Evolutionary conservation across 345 rosid genomes (phyloP), one percentile per base, ranked within the genome.

Genomic region (Cardamine occulta): DNA sequence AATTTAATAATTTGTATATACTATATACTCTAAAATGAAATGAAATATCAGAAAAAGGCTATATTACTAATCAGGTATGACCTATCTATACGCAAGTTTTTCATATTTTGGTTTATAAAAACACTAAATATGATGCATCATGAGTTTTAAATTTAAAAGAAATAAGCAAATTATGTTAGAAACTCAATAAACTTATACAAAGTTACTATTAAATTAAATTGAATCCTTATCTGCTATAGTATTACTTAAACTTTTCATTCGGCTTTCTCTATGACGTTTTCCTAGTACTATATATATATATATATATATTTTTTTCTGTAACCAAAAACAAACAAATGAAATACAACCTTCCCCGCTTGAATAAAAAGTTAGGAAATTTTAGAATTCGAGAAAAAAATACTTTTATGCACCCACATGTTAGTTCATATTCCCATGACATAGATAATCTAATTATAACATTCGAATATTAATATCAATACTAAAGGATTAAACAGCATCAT

Each of bases 371-470:
- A 32, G 35, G 31, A 65, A 19, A 74, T 13, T 66, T 66, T 3
- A 45, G 21, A 74, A 66, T 48, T 18, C 61, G 44, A 34, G 52
- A 58, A 48, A 63, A 63, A 49, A 48, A 57, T 24, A 58, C 40
- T 67, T 74, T 57, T 66, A 75, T 37, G 53, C 7, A 74, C 60
- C 73, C 61, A 74, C 67, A 74, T 74, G 73, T 7, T 48, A 47
- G 59, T 47, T 32, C 78, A 56, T 39, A 14, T 67, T 74, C 62
- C 79, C 68, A 74, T 35, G 67, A 26, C 60, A 57, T 7, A 31
- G 60, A 74, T 74, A 67, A 66, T 37, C 42, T 11, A 23, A 54
- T 13, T 23, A 34, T 17, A 55, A 57, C 55, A 65, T 44, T 32
- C 65, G 40, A 19, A 65, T 55, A 54, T 8, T 54, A 40, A 63